Percentiles rank a stretch among this genome's conserved stretches.
Conservation (phyloP, 495 filamentous ascomycete species). For the Darksidea phi region DNA sequence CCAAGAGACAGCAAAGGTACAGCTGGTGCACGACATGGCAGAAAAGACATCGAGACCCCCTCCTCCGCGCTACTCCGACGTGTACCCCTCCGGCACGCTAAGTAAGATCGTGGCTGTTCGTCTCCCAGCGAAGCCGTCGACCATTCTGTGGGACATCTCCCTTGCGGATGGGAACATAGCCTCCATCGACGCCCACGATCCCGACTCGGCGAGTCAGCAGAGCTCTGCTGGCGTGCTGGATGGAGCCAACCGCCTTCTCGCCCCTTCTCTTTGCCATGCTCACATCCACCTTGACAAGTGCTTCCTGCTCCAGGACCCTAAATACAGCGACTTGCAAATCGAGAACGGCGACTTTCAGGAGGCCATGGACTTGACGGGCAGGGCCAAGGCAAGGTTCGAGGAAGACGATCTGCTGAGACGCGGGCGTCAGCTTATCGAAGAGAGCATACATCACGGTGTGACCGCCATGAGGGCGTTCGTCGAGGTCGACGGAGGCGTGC, state of each 20-base stretch:
- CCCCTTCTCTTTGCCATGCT: constrained; percentile 67
- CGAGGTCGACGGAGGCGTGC: constrained; percentile 66
- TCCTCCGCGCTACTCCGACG: constrained; percentile 27
- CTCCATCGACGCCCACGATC: constrained; percentile 41
- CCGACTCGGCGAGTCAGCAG: constrained; percentile 35
- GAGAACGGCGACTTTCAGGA: constrained; percentile 62
- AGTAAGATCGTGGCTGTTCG: constrained; percentile 43
- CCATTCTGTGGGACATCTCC: constrained; percentile 49
- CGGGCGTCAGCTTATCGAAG: constrained; percentile 64
- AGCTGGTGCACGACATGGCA: constrained; percentile 19
- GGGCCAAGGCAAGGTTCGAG: constrained; percentile 63
- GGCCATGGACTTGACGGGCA: constrained; percentile 60
- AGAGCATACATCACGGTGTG: constrained; percentile 65
- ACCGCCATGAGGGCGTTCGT: constrained; percentile 73
- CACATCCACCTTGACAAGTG: constrained; percentile 78
- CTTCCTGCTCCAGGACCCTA: constrained; percentile 59
- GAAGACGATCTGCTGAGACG: constrained; percentile 59
- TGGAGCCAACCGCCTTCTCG: constrained; percentile 44
- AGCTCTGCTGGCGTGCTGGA: constrained; percentile 36
- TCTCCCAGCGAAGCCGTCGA: constrained; percentile 41
- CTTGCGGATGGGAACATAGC: constrained; percentile 47
- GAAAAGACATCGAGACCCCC: constrained; percentile 13
- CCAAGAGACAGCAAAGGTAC: constrained; percentile 38
- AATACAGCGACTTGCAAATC: constrained; percentile 61
- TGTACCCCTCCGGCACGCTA: constrained; percentile 22